phyloP scores from a whole-genome alignment of 2,329 filamentous ascomycete genomes.

The Aspergillus persii region DNA sequence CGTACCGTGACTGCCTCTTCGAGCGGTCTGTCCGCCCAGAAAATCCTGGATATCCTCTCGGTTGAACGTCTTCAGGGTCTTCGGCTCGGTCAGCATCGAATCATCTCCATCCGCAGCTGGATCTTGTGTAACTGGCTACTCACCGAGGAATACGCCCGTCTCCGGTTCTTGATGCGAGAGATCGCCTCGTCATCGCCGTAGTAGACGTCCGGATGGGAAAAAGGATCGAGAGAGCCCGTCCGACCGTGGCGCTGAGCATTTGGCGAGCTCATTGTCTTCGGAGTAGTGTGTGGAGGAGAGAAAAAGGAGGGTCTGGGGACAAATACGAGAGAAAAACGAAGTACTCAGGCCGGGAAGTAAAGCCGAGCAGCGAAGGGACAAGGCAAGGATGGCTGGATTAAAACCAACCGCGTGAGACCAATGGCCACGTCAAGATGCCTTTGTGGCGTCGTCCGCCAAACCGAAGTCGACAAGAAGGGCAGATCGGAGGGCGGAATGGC shows the following conservation, averaged over 20 bases:
- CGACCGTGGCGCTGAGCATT: slow-evolving; percentile 35
- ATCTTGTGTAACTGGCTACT: slow-evolving; percentile 26
- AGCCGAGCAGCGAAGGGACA: background rate
- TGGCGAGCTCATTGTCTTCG: slow-evolving; percentile 40
- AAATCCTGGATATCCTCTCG: slow-evolving; percentile 35
- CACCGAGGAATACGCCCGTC: slow-evolving; percentile 58
- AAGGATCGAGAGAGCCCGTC: slow-evolving; percentile 53
- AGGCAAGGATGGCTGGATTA: background rate
- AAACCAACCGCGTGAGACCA: slow-evolving; percentile 2
- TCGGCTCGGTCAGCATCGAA: slow-evolving; percentile 6
- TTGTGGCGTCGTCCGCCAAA: slow-evolving; percentile 3
- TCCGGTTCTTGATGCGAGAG: slow-evolving; percentile 45
- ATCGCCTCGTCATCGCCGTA: slow-evolving; percentile 54
- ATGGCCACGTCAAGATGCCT: slow-evolving; percentile 3
- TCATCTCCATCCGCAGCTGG: slow-evolving; percentile 12
- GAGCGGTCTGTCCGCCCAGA: slow-evolving; percentile 31
- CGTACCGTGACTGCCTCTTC: slow-evolving; percentile 48
- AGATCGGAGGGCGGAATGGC: background rate
- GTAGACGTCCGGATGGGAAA: slow-evolving; percentile 58
- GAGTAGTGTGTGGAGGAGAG: slow-evolving; percentile 1
- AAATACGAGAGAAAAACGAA: background rate
- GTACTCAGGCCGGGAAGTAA: background rate
- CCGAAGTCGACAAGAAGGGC: background rate
- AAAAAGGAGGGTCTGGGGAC: background rate
- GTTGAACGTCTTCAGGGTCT: slow-evolving; percentile 39